Conservation (phyloP, 441 rosid species). For the Eutrema salsugineum region DNA sequence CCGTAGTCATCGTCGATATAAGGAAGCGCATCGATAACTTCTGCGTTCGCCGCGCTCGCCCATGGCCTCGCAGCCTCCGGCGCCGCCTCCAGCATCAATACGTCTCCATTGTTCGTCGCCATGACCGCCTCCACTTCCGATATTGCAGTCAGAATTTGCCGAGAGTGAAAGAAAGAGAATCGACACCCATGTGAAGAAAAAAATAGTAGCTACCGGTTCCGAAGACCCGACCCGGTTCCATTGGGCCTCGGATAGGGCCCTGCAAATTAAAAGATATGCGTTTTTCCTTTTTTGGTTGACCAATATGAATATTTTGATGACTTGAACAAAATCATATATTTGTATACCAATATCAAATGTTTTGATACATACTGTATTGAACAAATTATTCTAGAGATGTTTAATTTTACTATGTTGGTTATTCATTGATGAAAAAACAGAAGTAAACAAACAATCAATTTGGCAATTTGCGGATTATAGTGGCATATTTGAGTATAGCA, state of each 20-base stretch:
- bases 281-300: neutral
- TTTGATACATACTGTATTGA: conserved; percentile 21
- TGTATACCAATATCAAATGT: neutral
- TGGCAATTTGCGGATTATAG: neutral
- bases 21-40: conserved; percentile 85
- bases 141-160: neutral
- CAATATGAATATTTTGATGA: too few species aligned
- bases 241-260: conserved; percentile 1
- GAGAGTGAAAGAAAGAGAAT: neutral
- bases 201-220: neutral
- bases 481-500: conserved; percentile 69
- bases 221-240: conserved; percentile 7
- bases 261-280: neutral
- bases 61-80: conserved; percentile 66
- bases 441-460: neutral
- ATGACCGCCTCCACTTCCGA: conserved; percentile 21
- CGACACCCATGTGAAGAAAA: neutral
- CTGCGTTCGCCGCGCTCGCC: conserved; percentile 60
- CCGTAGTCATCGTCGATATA: conserved; percentile 97
- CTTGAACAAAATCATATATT: neutral
- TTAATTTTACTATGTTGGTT: neutral
- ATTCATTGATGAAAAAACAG: neutral
- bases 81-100: conserved; percentile 83
- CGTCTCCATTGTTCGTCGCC: conserved; percentile 48
- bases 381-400: neutral